Base-by-base conservation (phyloP, 2,329 filamentous ascomycete species). In the Ophiostoma quercus region DNA sequence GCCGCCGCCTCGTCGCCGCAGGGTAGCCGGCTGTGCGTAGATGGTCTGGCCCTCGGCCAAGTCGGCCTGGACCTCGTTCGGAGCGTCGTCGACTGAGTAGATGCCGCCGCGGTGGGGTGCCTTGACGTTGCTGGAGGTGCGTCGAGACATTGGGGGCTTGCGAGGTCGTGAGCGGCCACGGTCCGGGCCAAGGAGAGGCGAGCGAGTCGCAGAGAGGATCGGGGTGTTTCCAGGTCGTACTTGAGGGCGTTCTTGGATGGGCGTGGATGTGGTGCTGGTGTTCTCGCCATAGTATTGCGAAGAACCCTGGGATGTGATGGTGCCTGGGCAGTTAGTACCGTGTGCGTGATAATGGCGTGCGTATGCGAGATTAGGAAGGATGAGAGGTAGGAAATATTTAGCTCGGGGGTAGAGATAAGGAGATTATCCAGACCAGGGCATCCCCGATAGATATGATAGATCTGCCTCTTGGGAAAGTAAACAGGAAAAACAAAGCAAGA, bases 71-170 rank as follows among this genome's bases (percentile, higher is more conserved):
- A 97, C 88, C 79, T 97, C 94, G 73, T 88, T 85, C 32, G 88
- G 83, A 76, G 92, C 93, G 78, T 98, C 94, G 77, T 98, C 94
- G 66, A 92, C 92, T 0, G 94, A 97, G 80, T 96, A 98, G 71
- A 94, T 84, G 72, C 91, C 91, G 39, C 94, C 92, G 69, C 92
- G 90, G 77, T 94, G 88, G 2, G 92, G 93, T 57, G 88, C 88
- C 75, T 87, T 84, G 8, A 79, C 79, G 70, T 86, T 91, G 32
- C 92, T 92, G 1, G 92, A 94, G 71, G 89, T 84, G 72, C 92
- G 89, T 74, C 92, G 89, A 71, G 86, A 79, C 79, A 94, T 86
- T 12, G 85, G 80, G 22, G 92, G 92, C 78, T 94, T 96, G 77
- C 87, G 88, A 16, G 88, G 83, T 73, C 85, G 83, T 32, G 79